Evolutionary conservation across 169 alveolate species (phyloP).

Genomic region (Theileria annulata): DNA sequence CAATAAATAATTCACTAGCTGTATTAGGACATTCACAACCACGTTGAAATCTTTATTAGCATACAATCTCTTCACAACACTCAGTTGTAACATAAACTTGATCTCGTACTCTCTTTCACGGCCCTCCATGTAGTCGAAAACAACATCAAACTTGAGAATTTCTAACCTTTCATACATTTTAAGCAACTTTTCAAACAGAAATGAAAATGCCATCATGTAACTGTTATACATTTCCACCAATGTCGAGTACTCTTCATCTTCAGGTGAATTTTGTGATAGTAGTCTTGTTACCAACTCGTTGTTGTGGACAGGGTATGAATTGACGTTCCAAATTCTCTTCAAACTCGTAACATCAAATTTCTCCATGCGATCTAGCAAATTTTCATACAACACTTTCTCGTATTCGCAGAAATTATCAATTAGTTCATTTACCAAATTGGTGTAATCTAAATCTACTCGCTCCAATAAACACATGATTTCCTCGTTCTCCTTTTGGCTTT

Average conservation of each 20-base stretch:
- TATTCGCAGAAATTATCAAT: neutral
- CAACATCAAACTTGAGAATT: neutral
- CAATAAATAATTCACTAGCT: neutral
- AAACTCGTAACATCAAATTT: neutral
- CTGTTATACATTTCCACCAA: slow-evolving; percentile 7
- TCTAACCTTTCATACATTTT: neutral
- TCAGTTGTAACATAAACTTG: slow-evolving; percentile 3
- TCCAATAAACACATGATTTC: neutral
- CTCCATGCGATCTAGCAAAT: neutral
- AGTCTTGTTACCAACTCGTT: neutral
- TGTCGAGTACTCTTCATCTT: neutral
- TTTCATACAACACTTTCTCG: neutral
- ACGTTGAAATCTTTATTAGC: neutral
- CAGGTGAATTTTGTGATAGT: neutral
- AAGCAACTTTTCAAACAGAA: neutral
- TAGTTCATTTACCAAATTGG: neutral
- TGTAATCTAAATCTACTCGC: neutral
- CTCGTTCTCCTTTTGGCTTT: neutral
- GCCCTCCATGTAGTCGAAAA: neutral
- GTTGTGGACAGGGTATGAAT: neutral
- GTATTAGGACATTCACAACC: neutral
- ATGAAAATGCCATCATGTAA: neutral
- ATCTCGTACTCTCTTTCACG: neutral
- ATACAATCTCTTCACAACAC: neutral
- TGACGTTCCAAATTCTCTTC: slow-evolving; percentile 4